phyloP scores from a whole-genome alignment of 768 basidiomycete genomes.

The Suillus subluteus region DNA sequence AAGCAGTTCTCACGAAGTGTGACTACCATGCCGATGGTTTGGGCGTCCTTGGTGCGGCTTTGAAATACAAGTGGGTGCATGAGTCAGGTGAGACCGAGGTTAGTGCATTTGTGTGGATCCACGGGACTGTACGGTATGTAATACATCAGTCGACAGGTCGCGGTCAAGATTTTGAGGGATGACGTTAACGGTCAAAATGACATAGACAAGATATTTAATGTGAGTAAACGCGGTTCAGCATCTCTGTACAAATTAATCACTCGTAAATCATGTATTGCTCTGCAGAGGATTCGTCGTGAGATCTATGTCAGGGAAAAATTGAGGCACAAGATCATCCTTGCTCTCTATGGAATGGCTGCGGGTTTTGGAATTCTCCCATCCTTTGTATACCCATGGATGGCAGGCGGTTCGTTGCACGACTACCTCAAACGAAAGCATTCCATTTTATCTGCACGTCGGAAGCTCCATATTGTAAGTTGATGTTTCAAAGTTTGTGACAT shows the following conservation, averaged over 20 bases:
- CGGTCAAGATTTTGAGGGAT: not conserved
- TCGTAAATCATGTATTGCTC: not conserved
- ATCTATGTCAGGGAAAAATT: not conserved
- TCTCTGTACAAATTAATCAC: not conserved
- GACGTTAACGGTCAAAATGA: not conserved
- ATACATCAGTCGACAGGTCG: not conserved
- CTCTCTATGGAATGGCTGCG: not conserved
- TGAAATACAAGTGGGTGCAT: not conserved
- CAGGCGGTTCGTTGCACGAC: not conserved
- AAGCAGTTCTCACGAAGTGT: not conserved
- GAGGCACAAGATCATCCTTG: not conserved
- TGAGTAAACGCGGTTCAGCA: not conserved
- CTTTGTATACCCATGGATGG: constrained; percentile 2
- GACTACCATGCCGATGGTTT: not conserved
- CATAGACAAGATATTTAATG: not conserved
- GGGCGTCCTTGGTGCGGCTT: not conserved
- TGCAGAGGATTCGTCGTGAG: not conserved
- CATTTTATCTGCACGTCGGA: not conserved
- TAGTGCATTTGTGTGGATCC: not conserved
- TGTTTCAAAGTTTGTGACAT: not conserved
- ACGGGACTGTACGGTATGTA: too few species aligned
- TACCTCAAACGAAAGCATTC: not conserved
- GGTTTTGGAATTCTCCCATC: not conserved
- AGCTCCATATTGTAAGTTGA: not conserved
- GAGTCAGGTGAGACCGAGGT: not conserved